Evolutionary conservation across 192 early-diverging fungal genomes (phyloP).

Genomic region (Podila horticola): DNA sequence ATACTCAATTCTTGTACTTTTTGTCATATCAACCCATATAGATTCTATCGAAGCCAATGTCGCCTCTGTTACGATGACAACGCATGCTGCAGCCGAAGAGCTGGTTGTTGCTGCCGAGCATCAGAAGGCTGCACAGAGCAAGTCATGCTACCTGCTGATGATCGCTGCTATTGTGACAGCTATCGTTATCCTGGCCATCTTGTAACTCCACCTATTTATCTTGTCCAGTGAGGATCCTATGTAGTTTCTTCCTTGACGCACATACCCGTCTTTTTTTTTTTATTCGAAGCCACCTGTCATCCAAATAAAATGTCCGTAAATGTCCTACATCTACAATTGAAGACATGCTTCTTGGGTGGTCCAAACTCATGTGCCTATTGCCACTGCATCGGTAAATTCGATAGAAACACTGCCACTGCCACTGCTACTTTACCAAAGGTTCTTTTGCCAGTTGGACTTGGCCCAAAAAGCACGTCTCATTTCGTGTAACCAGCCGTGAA

Average conservation of each 20-base stretch:
- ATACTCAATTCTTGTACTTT: not conserved
- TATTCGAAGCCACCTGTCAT: no score
- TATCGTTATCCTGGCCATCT: constrained; percentile 48
- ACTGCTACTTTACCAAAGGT: no score
- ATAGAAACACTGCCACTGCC: no score
- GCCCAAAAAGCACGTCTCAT: no score
- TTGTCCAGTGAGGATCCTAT: not conserved
- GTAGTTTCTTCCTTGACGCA: not conserved
- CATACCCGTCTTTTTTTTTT: no score
- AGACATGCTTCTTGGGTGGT: no score
- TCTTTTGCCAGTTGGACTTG: no score
- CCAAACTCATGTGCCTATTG: no score
- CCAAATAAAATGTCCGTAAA: no score
- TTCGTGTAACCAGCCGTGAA: no score
- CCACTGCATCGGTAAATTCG: no score
- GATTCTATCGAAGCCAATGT: constrained; percentile 83
- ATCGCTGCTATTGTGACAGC: constrained; percentile 73
- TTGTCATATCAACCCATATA: not conserved
- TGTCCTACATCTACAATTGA: no score
- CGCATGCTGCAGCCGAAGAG: constrained; percentile 84
- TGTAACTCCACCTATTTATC: constrained; percentile 9
- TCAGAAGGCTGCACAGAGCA: constrained; percentile 79
- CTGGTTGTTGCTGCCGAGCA: constrained; percentile 78
- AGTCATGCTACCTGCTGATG: constrained; percentile 86
- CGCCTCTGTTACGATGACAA: constrained; percentile 77